Conservation (phyloP, 108 stramenopile species). For the Nitzschia sp. region DNA sequence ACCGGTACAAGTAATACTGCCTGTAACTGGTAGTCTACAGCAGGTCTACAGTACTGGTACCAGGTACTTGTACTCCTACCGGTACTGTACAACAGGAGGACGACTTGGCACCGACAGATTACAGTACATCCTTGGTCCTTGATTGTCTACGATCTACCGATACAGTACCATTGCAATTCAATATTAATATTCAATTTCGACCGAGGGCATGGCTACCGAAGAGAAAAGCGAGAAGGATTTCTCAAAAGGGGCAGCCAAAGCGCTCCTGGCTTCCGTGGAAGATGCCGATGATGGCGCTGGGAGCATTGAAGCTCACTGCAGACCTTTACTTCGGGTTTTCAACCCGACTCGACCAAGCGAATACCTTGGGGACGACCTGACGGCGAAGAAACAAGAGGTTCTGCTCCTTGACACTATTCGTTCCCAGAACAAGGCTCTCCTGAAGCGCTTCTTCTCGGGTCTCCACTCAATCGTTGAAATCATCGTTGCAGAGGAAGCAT, state of each 20-base stretch:
- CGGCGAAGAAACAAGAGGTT: conserved; percentile 28
- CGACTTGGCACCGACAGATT: too few species aligned
- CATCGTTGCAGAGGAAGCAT: conserved; percentile 33
- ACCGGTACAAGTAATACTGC: too few species aligned
- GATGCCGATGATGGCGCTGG: not conserved
- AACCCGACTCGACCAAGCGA: conserved; percentile 10
- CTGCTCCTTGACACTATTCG: conserved; percentile 25
- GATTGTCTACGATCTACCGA: too few species aligned
- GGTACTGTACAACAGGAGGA: too few species aligned
- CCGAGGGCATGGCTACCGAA: not conserved
- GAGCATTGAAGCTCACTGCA: not conserved
- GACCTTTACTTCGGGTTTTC: conserved; percentile 8
- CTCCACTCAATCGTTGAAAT: conserved; percentile 25
- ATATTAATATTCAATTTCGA: too few species aligned
- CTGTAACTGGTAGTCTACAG: too few species aligned
- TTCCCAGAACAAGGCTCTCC: conserved; percentile 28
- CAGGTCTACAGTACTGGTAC: too few species aligned
- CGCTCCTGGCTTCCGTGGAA: conserved; percentile 18
- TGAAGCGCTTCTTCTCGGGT: conserved; percentile 47
- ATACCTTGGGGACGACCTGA: conserved; percentile 8
- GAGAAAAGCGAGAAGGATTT: not conserved
- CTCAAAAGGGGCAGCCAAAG: conserved; percentile 14
- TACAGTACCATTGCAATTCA: too few species aligned
- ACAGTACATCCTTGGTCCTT: too few species aligned
- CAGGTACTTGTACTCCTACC: too few species aligned